Percentiles rank a stretch among this genome's conserved stretches.
Conservation (phyloP, 768 basidiomycete species). For the Macrolepiota albuminosa region DNA sequence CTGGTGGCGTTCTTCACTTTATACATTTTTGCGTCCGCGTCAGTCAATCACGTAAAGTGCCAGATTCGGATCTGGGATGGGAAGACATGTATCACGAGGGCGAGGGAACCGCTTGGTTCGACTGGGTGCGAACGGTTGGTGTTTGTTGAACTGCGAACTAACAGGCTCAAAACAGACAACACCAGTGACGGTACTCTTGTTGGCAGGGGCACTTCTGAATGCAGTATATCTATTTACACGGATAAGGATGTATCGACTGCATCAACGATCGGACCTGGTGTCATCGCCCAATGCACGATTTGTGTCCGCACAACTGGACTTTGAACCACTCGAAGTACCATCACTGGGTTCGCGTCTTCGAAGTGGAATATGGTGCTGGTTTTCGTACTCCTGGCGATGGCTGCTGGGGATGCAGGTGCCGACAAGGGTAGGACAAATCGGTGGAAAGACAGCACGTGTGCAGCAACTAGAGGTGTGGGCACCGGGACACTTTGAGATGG, state of each 20-base stretch:
- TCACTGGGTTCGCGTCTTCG: conserved; percentile 41
- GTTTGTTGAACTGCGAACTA: conserved; percentile 4
- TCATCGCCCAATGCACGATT: conserved; percentile 68
- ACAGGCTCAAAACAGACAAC: conserved; percentile 39
- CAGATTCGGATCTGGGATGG: conserved; percentile 71
- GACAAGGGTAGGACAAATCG: conserved; percentile 27
- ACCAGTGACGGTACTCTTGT: conserved; percentile 52
- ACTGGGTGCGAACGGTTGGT: conserved; percentile 55
- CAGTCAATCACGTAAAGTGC: conserved; percentile 47
- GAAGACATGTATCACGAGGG: conserved; percentile 72
- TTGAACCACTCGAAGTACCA: conserved; percentile 37
- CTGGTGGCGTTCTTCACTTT: conserved; percentile 63
- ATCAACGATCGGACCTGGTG: conserved; percentile 57
- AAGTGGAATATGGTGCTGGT: conserved; percentile 43
- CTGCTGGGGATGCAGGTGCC: conserved; percentile 57
- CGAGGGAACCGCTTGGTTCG: conserved; percentile 64
- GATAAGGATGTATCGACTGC: conserved; percentile 64
- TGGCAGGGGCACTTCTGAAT: conserved; percentile 53
- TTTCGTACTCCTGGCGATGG: conserved; percentile 61
- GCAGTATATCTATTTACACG: conserved; percentile 66
- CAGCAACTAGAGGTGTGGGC: conserved; percentile 79
- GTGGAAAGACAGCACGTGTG: conserved; percentile 46
- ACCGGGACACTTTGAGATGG: conserved; percentile 66
- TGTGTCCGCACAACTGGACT: conserved; percentile 49
- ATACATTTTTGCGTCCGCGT: conserved; percentile 64